Base-by-base conservation (phyloP, 2,329 filamentous ascomycete species). In the Pseudogymnoascus sp. region DNA sequence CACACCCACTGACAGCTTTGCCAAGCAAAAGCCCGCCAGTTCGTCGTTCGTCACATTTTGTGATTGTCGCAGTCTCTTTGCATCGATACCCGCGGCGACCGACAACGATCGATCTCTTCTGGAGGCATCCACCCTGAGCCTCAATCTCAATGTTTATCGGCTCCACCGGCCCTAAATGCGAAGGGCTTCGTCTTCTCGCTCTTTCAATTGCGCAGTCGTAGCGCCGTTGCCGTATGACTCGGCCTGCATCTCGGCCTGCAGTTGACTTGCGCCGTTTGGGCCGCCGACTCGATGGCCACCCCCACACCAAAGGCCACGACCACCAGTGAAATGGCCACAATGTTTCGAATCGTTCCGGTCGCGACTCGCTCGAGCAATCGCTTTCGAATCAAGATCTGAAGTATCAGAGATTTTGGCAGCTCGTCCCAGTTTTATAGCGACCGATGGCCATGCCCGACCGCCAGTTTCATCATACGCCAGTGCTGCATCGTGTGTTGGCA, bases 401-500 rank as follows among this genome's bases (percentile, higher is more conserved):
- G 38, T 33, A 33, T 28, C 24, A 28, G n/a, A 28, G 60, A 16
- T 35, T 46, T 50, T 28, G 14, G 60, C 41, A 22, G 41, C 41
- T 50, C 31, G 43, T 46, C 31, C 37, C 37, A 33, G 37, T 28
- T 62, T 46, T 37, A 62, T 31, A 28, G 50, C 50, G 33, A 62
- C 35, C 19, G 50, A 60, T 37, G 61, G 33, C 38, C 41, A 60
- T 60, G 38, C 43, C 26, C 31, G 26, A 35, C 26, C 19, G 53
- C 31, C 43, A 26, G 33, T 62, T 59, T 22, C 33, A 46, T 28
- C 33, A 60, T 60, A 59, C 62, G 56, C 59, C 59, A 63, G 40
- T 63, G 33, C 62, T 62, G 62, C 62, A 63, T 28, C n/a, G 40
- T 63, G 62, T 61, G 62, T 61, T 63, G 62, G 62, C 62, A 62